Base-by-base conservation (phyloP, 352 stramenopile genomes). In the Peronospora farinosa region DNA sequence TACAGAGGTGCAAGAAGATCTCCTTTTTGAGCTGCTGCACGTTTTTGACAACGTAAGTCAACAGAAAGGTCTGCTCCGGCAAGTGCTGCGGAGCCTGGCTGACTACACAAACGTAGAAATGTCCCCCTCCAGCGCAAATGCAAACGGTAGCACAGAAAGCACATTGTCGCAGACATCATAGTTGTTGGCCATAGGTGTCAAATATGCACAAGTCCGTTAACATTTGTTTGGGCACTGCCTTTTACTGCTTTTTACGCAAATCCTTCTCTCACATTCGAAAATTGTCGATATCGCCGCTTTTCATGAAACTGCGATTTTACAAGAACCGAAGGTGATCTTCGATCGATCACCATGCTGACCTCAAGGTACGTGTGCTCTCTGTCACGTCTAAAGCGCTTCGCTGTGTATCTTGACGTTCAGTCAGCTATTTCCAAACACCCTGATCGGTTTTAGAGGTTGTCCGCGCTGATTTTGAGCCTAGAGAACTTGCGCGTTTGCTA, bases 1-100 rank as follows among this genome's bases (percentile, higher is more conserved):
- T 10, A 64, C 65, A 10, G 78, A 87, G 28, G 45, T 61, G 8
- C 67, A 70, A 52, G 78, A 93, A 37, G 78, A 90, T 45, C 47
- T 86, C 27, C 56, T 93, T 2, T 84, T 93, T 37, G 80, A 93
- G 40, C 77, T 91, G 25, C 47, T 93, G 33, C 76, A 90, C 38
- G 63, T 71, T 39, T 84, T 91, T 50, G 83, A 93, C 47, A 82
- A 57, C 25, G 67, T 93, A 11, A 83, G 62, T 40, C 61, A 84
- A 59, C 67, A 90, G 23, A 67, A 78, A 40, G 67, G 60, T 1
- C 51, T 92, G 17, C 67, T 93, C 30, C 55, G 45, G 13, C 74
- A 84, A 72, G 78, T 93, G 33, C 63, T 93, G 35, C 54, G 72
- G 42, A 82, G 70, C 28, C 41, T 85, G 47, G 63, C 78, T 15